A percentile compares a stretch with the other conserved stretches of the same genome.
Conservation (phyloP, 768 basidiomycete genomes). For the Lepiota venenata region DNA sequence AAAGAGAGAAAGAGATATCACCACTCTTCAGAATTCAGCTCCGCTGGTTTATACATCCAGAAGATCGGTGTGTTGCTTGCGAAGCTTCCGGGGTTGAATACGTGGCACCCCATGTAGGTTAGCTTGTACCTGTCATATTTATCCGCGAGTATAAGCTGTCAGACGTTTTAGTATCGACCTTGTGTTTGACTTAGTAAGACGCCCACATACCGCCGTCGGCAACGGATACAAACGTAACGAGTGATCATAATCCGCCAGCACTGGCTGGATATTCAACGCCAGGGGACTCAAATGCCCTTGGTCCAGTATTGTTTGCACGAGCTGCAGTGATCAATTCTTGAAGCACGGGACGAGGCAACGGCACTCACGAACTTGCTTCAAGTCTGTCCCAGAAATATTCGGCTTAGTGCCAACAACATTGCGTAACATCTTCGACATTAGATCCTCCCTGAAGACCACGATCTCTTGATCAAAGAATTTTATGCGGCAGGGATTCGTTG, state of each 20-base stretch:
- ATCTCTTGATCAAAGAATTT: constrained; percentile 96
- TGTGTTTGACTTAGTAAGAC: not conserved
- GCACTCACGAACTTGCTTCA: constrained; percentile 83
- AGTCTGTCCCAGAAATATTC: constrained; percentile 68
- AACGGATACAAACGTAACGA: constrained; percentile 89
- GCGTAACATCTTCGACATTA: constrained; percentile 91
- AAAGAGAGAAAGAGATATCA: constrained; percentile 23
- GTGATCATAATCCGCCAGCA: constrained; percentile 88
- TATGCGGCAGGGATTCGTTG: constrained; percentile 89
- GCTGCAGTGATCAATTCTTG: constrained; percentile 36
- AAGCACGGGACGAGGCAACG: not conserved
- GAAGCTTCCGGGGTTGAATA: constrained; percentile 97
- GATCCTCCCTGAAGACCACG: constrained; percentile 88
- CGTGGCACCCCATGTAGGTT: constrained; percentile 97
- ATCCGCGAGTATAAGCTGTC: constrained; percentile 88
- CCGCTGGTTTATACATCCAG: constrained; percentile 87
- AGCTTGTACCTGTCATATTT: constrained; percentile 95
- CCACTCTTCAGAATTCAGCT: constrained; percentile 85
- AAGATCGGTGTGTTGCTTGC: constrained; percentile 80
- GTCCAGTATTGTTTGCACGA: constrained; percentile 95
- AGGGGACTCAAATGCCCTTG: constrained; percentile 93
- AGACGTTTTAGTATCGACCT: constrained; percentile 1
- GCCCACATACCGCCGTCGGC: constrained; percentile 75
- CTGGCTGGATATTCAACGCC: constrained; percentile 80
- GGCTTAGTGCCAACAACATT: constrained; percentile 90